Evolutionary conservation across 2,329 filamentous ascomycete genomes (phyloP).

Genomic region (Shiraia bambusicola): DNA sequence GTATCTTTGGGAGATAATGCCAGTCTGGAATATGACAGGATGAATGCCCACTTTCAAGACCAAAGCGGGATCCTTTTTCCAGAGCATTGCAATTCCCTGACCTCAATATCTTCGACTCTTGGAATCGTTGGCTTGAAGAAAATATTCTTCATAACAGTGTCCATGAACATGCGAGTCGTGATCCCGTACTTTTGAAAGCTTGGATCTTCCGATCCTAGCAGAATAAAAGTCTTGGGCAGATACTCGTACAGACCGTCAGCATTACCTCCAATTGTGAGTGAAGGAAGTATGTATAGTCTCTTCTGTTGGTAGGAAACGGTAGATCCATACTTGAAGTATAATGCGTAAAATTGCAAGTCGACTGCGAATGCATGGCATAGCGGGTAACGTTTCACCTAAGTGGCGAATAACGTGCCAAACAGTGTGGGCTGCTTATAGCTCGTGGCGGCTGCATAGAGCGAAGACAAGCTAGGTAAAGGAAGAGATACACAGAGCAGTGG

Average conservation of each 20-base stretch:
- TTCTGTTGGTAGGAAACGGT: constrained; percentile 26
- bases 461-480: constrained; percentile 1
- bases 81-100: constrained; percentile 47
- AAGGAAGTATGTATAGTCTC: constrained; percentile 10
- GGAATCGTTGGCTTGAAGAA: constrained; percentile 53
- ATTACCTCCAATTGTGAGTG: constrained; percentile 34
- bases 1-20: constrained; percentile 62
- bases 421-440: constrained; percentile 11
- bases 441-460: constrained; percentile 1
- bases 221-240: constrained; percentile 49
- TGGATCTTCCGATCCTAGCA: constrained; percentile 47
- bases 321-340: constrained; percentile 29
- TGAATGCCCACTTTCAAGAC: constrained; percentile 58
- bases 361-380: constrained; percentile 34
- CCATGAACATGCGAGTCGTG: constrained; percentile 56
- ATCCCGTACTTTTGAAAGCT: constrained; percentile 50
- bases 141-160: constrained; percentile 46
- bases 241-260: constrained; percentile 44
- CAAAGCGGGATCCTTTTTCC: constrained; percentile 22
- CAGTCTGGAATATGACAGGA: constrained; percentile 57
- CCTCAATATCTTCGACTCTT: constrained; percentile 47
- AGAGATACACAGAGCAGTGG: neutral
- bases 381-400: constrained; percentile 6
- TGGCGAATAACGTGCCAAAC: constrained; percentile 2
- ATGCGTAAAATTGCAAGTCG: constrained; percentile 30